Percentiles rank a stretch among this genome's conserved stretches.
These are phyloP conservation scores for Linum tenue DNA, from an alignment of 345 rosid genomes.

Conservation along the genomic window DNA sequence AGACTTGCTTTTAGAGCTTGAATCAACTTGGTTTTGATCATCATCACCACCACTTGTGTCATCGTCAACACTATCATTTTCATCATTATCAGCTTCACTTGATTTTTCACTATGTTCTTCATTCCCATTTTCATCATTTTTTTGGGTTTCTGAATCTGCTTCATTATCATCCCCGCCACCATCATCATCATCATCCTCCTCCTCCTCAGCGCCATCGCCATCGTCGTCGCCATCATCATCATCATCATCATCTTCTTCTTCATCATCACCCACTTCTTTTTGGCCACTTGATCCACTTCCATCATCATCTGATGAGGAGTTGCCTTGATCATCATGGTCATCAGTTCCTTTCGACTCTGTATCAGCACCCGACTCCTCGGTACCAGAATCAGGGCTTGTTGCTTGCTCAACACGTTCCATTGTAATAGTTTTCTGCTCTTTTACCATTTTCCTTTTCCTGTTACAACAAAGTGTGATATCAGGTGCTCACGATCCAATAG, in stretches of 20 bases:
- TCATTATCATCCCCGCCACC: slow-evolving; percentile 12
- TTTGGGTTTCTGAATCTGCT: slow-evolving; percentile 1
- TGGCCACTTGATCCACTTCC: no score
- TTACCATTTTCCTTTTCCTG: slow-evolving; percentile 31
- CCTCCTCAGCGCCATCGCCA: no score
- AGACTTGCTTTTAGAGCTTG: slow-evolving; percentile 13
- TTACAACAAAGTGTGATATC: slow-evolving; percentile 10
- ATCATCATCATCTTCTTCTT: no score
- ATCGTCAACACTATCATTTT: slow-evolving; percentile 1
- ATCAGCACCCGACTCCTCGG: slow-evolving; percentile 11
- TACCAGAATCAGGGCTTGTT: slow-evolving; percentile 6
- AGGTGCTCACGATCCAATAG: neutral
- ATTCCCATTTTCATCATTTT: slow-evolving; percentile 22
- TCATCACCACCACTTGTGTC: neutral
- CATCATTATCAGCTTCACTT: slow-evolving; percentile 18
- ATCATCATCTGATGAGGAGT: no score
- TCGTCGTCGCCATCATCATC: no score
- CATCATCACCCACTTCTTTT: no score
- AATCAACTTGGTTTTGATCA: slow-evolving; percentile 19
- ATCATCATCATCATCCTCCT: no score
- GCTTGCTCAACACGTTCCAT: slow-evolving; percentile 15
- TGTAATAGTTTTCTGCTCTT: slow-evolving; percentile 18
- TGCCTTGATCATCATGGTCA: neutral
- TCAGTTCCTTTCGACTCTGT: slow-evolving; percentile 17
- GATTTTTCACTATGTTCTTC: slow-evolving; percentile 1